Base-by-base conservation (phyloP, 1,139 yeast species). In the Meyerozyma smithsonii region DNA sequence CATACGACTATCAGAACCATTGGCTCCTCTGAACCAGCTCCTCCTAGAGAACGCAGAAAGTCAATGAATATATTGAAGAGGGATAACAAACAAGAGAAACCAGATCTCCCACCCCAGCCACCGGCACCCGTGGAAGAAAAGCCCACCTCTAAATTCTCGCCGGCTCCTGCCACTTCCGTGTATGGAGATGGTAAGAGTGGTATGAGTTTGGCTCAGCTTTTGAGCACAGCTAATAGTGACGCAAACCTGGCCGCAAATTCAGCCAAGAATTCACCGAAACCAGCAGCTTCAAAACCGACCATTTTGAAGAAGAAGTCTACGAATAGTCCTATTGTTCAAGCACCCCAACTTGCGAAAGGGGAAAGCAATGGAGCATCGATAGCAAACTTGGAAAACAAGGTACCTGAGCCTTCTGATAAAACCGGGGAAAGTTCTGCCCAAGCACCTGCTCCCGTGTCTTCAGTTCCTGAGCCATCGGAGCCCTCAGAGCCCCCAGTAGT, bases 1-100 rank as follows among this genome's bases (percentile, higher is more conserved):
- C 72, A 74, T 32, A 80, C 84, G 0, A 81, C 86, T 0, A 69
- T 76, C 38, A 73, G 72, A 51, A 77, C 81, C 2, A 47, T 74
- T 28, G 78, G 74, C 0, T 57, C 61, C 14, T 57, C 52, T 12
- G 55, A 49, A 18, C 39, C 41, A 10, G 40, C 37, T 1, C 38
- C 48, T 16, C 45, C 46, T 8, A 44, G 37, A 24, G 38, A 50
- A 11, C 46, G 57, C 28, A 46, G 58, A 40, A 41, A 37, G 37
- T 44, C 50, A 18, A 19, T 39, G n/a, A 35, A 39, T 15, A n/a
- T 36, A 19, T 36, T 46, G 6, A 45, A 49, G 39, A 44, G 53
- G 36, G 28, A 17, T 16, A 26, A 36, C 36, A 38, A 41, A 35
- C 18, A 15, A 16, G 34, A 24, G 20, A 8, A 12, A n/a, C n/a